phyloP scores from a whole-genome alignment of 2,329 filamentous ascomycete species.

The Aspergillus sp. region DNA sequence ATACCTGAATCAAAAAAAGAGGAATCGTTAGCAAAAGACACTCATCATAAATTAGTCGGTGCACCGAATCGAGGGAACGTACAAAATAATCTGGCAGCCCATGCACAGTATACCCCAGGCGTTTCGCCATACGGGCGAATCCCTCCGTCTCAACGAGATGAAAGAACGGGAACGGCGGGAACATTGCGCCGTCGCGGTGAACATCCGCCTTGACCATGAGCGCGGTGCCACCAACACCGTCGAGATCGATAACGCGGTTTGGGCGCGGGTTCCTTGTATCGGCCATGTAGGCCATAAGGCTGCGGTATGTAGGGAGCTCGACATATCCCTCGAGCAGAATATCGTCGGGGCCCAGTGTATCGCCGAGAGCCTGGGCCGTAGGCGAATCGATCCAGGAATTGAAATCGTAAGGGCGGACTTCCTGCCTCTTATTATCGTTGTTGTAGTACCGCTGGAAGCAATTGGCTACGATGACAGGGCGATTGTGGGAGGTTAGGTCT shows the following conservation, averaged over 20 bases:
- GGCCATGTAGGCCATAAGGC: conserved; percentile 83
- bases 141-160: conserved; percentile 97
- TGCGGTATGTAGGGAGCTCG: conserved; percentile 88
- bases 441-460: conserved; percentile 89
- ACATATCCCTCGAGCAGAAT: conserved; percentile 91
- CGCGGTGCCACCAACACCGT: conserved; percentile 91
- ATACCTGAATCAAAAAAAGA: conserved; percentile 60
- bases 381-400: conserved; percentile 96
- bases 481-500: conserved; percentile 83
- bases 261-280: conserved; percentile 53
- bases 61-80: conserved; percentile 32
- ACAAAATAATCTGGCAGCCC: conserved; percentile 98
- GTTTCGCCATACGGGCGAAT: conserved; percentile 93
- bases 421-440: conserved; percentile 66
- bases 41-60: too few relatives aligned
- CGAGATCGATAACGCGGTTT: conserved; percentile 70
- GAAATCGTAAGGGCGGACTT: conserved; percentile 87
- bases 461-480: conserved; percentile 90
- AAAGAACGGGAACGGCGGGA: conserved; percentile 94
- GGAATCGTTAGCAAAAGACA: not conserved
- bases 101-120: conserved; percentile 79
- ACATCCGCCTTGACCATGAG: conserved; percentile 95
- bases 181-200: conserved; percentile 97
- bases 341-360: conserved; percentile 84
- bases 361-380: conserved; percentile 71